Base-by-base conservation (phyloP, 2,329 filamentous ascomycete species). In the Calonectria montana region DNA sequence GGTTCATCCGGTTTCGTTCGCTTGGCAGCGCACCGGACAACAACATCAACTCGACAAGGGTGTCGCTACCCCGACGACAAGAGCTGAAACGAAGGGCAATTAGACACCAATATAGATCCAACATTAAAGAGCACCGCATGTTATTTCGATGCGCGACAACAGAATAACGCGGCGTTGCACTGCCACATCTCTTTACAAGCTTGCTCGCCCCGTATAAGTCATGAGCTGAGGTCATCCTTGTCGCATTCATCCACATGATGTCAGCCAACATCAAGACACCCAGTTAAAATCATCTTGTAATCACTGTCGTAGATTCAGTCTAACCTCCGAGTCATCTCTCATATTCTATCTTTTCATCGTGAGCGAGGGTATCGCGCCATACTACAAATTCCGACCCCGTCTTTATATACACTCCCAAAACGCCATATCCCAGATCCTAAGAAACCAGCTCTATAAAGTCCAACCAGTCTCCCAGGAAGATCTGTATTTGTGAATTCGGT, bases 311-410 rank as follows among this genome's bases (percentile, higher is more conserved):
- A 59, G 41, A 47, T 59, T 55, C 35, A 68, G 50, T 59, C 37
- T 53, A 25, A 25, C 31, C 27, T 43, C 68, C 50, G 29, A 59
- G 39, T 47, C 35, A 25, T 53, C 37, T 55, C 45, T 71, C 69
- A 35, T 75, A 43, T 48, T 74, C 72, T 71, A 71, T 74, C 59
- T 57, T 47, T 66, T 73, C 62, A 72, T 68, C 55, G 31, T 69
- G 67, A 66, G 48, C 35, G 63, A 73, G 71, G 76, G 73, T 77
- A 79, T 79, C 74, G 66, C 62, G 43, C 70, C 48, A 64, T 74
- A 77, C 69, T 65, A 76, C 50, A 57, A 70, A 64, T 61, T 66
- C 70, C 69, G 69, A 55, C 70, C 62, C 63, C 25, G 18, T 68
- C 72, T 59, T 65, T 27, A 67, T 66, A 48, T 68, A 43, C 66